Evolutionary conservation across 257 asterid genomes (phyloP).

Genomic region (Forsythia viridissima): DNA sequence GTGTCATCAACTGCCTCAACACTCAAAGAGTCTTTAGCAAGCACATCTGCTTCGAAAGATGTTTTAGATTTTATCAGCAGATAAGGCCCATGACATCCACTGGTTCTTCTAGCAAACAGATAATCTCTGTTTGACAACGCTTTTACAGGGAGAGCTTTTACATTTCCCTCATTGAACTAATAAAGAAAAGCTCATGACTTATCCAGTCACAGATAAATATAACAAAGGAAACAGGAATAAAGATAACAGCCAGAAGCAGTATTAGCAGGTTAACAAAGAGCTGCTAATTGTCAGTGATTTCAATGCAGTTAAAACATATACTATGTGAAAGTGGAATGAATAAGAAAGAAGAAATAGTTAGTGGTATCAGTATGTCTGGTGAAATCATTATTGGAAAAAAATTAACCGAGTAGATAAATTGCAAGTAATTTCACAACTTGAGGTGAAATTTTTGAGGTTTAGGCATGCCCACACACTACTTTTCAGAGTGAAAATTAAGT

Average conservation of each 20-base stretch:
- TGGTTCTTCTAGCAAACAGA: slow-evolving; percentile 22
- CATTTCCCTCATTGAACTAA: slow-evolving; percentile 46
- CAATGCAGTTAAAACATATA: background rate
- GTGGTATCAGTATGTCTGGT: background rate
- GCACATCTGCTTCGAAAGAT: slow-evolving; percentile 47
- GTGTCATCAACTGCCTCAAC: slow-evolving; percentile 34
- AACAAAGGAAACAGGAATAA: no score
- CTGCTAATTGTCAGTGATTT: background rate
- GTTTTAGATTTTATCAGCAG: slow-evolving; percentile 42
- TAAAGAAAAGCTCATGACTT: slow-evolving; percentile 2
- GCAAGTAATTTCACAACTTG: background rate
- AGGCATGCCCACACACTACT: background rate
- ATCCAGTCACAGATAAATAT: background rate
- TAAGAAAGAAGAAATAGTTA: background rate
- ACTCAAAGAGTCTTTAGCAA: slow-evolving; percentile 48
- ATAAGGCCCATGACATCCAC: slow-evolving; percentile 22
- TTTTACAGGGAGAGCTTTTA: slow-evolving; percentile 28
- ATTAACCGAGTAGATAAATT: background rate
- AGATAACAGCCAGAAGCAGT: no score
- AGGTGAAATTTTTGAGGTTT: background rate
- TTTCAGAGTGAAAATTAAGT: background rate
- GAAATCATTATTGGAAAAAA: background rate
- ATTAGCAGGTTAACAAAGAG: background rate
- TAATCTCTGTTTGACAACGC: slow-evolving; percentile 26
- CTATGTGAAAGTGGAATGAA: no score